These are phyloP conservation scores for Saprolegnia diclina DNA, from an alignment of 352 stramenopile genomes.

Conservation along the genomic window DNA sequence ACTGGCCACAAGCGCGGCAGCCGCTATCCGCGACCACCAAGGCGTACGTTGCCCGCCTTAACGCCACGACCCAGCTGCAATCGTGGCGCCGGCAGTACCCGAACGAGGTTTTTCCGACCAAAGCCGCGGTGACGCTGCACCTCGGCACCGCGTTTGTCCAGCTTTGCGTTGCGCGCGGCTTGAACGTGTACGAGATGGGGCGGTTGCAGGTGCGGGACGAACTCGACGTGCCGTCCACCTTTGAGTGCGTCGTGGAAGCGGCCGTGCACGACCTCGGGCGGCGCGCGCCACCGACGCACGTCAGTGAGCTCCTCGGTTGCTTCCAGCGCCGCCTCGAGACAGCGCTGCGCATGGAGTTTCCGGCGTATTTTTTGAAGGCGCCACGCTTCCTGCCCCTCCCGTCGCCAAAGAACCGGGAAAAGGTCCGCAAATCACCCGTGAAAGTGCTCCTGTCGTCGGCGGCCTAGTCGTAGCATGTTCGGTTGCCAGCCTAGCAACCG, in stretches of 20 bases:
- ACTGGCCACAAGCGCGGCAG: slow-evolving; percentile 54
- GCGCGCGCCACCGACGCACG: neutral
- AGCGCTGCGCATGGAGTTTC: neutral
- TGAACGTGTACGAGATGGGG: slow-evolving; percentile 51
- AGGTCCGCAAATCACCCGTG: neutral
- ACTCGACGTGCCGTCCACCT: neutral
- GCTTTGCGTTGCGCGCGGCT: slow-evolving; percentile 40
- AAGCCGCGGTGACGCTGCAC: slow-evolving; percentile 45
- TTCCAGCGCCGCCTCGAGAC: slow-evolving; percentile 14
- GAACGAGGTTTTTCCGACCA: slow-evolving; percentile 30
- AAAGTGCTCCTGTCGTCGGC: slow-evolving; percentile 18
- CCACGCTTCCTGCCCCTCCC: too few relatives aligned
- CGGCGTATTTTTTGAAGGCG: neutral
- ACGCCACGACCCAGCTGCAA: slow-evolving; percentile 33
- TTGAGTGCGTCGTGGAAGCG: slow-evolving; percentile 3
- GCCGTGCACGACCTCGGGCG: neutral
- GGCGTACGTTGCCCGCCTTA: slow-evolving; percentile 38
- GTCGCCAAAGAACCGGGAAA: too few relatives aligned
- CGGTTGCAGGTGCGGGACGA: slow-evolving; percentile 27
- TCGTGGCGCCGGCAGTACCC: slow-evolving; percentile 23
- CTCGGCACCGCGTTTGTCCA: slow-evolving; percentile 50
- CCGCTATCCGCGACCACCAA: slow-evolving; percentile 36
- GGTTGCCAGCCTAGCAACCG: neutral
- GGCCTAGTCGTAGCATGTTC: neutral
- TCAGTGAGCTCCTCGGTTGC: neutral